A percentile compares a stretch with the other conserved stretches of the same genome.
Conservation (phyloP, 139 green algal species). For the Coelastrella sp. region DNA sequence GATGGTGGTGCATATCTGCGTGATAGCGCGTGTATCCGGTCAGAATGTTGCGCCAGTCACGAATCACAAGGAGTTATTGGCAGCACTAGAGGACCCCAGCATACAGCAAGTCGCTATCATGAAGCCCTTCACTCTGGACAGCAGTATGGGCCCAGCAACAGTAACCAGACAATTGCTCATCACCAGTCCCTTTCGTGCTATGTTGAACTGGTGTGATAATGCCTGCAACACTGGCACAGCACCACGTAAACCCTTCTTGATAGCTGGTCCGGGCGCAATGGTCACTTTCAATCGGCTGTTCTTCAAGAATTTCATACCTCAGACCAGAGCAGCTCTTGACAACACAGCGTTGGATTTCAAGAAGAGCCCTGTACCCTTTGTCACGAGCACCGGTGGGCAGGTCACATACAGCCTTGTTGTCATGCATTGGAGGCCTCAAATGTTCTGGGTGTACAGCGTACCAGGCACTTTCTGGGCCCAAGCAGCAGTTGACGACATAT, state of each 20-base stretch:
- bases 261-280: not conserved
- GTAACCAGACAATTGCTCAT: conserved; percentile 36
- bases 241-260: not conserved
- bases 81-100: not conserved
- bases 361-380: conserved; percentile 22
- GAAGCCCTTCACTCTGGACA: not conserved
- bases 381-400: not conserved
- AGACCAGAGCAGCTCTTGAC: not conserved
- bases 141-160: not conserved
- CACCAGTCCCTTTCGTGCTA: conserved; percentile 8
- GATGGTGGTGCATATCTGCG: too few relatives aligned
- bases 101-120: not conserved
- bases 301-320: conserved; percentile 28
- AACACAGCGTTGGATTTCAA: not conserved
- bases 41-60: not conserved
- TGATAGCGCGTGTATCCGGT: not conserved
- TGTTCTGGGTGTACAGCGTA: conserved; percentile 29
- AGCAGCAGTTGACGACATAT: not conserved
- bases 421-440: conserved; percentile 6
- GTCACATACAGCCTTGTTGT: conserved; percentile 37
- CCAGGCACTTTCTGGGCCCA: conserved; percentile 21
- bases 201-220: conserved; percentile 40
- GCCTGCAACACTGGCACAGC: conserved; percentile 12
- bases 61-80: not conserved
- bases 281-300: conserved; percentile 42